Base-by-base conservation (phyloP, 345 rosid genomes). In the Murraya paniculata region DNA sequence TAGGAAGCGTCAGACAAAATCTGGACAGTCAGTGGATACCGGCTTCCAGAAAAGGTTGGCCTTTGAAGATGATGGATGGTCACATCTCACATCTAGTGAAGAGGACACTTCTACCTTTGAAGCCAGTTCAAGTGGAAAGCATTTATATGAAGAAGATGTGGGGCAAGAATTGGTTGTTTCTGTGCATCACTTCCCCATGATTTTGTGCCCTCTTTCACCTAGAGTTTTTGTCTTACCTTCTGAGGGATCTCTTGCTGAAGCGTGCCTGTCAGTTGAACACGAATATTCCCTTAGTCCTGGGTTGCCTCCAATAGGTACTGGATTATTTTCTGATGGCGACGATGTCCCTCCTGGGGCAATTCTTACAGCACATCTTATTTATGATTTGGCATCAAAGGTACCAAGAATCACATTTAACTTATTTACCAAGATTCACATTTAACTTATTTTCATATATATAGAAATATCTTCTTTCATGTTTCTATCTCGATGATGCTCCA, bases 221-320 rank as follows among this genome's bases (percentile, higher is more conserved):
- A 88, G 90, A 84, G 91, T 89, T 45, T 95, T 95, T 84, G 94
- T 91, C 84, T 88, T 95, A 78, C 98, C 99, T 73, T 95, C 99
- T 45, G 95, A 92, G 87, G 98, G 99, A 78, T 93, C 97, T 58
- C 81, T 95, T 56, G 92, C 95, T 33, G 97, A 92, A 88, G 99
- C 97, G 33, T 90, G 75, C 81, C 81, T 93, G 80, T 91, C 96
- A 77, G 71, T 81, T 68, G 82, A 89, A 78, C 89, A 89, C 58
- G 92, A 92, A 80, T 90, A 92, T 88, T 93, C 97, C 76, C 83
- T 93, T 71, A 91, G 95, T 84, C 91, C 88, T 70, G 99, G 97
- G 18, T 81, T 95, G 84, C 98, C 98, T 86, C 87, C 97, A 27
- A 79, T 91, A 78, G 89, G 93, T 84, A 84, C 93, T 11, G 92